A percentile compares a stretch with the other conserved stretches of the same genome.
Evolutionary conservation across 345 rosid species (phyloP).

Genomic region (Laguncularia racemosa): DNA sequence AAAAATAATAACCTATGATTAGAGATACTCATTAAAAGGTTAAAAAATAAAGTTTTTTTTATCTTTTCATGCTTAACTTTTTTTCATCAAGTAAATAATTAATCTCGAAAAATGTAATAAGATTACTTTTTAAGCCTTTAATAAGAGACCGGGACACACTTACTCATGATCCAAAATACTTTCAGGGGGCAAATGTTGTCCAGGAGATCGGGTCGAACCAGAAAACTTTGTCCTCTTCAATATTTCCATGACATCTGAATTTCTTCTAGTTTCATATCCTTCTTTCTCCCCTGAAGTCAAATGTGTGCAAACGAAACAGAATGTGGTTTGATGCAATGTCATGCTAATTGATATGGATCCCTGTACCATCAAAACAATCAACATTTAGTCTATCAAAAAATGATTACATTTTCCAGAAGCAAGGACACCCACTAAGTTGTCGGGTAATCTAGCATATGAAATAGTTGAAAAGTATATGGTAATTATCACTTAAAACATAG

Average conservation of each 20-base stretch:
- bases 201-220: slow-evolving; percentile 26
- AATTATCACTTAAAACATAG: too few species aligned
- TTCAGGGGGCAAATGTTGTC: slow-evolving; percentile 27
- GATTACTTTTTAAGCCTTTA: too few species aligned
- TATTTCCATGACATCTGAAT: slow-evolving; percentile 75
- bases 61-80: too few species aligned
- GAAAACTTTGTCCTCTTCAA: slow-evolving; percentile 71
- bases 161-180: slow-evolving; percentile 82
- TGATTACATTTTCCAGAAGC: too few species aligned
- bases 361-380: slow-evolving; percentile 19
- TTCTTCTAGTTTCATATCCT: slow-evolving; percentile 77
- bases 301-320: slow-evolving; percentile 91
- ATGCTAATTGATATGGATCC: slow-evolving; percentile 89
- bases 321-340: slow-evolving; percentile 52
- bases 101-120: too few species aligned
- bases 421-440: too few species aligned
- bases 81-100: too few species aligned
- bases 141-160: slow-evolving; percentile 11
- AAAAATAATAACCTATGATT: too few species aligned
- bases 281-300: slow-evolving; percentile 89
- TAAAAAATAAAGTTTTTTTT: neutral
- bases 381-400: neutral
- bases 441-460: neutral
- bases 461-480: too few species aligned
- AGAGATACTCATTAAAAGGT: too few species aligned